Evolutionary conservation across 2,329 filamentous ascomycete species (phyloP).

Genomic region (Sclerotinia nivalis): DNA sequence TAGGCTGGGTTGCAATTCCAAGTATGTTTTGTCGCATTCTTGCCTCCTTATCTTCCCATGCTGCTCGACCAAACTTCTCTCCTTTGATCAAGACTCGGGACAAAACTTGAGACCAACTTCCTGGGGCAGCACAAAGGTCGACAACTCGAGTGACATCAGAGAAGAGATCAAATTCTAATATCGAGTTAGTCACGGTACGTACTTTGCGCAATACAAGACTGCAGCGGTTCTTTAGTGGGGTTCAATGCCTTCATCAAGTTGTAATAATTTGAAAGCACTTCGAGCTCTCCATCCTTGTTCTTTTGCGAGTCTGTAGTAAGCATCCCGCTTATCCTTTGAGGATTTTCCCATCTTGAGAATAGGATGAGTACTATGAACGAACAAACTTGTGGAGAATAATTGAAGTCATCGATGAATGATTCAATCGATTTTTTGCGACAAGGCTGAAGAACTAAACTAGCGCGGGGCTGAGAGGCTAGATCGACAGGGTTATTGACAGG

Average conservation of each 20-base stretch:
- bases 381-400: conserved; percentile 18
- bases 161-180: conserved; percentile 85
- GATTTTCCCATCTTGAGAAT: conserved; percentile 77
- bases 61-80: conserved; percentile 81
- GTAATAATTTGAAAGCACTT: conserved; percentile 94
- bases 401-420: conserved; percentile 13
- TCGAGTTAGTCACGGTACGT: conserved; percentile 5
- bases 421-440: conserved; percentile 23
- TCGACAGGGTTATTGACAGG: conserved; percentile 26
- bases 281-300: conserved; percentile 98
- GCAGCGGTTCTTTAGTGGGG: conserved; percentile 10
- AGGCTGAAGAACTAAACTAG: conserved; percentile 30
- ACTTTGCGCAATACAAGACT: not conserved
- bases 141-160: conserved; percentile 88
- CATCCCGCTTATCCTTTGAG: conserved; percentile 97
- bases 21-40: conserved; percentile 63
- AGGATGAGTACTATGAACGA: not conserved
- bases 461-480: conserved; percentile 28
- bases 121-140: conserved; percentile 91
- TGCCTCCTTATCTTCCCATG: conserved; percentile 84
- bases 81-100: conserved; percentile 92
- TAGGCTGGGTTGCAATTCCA: conserved; percentile 30
- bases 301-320: conserved; percentile 96
- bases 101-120: conserved; percentile 96
- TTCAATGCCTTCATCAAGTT: conserved; percentile 74